These are phyloP conservation scores for Phaeotremella skinneri DNA, from an alignment of 768 basidiomycete genomes.

Conservation along the genomic window DNA sequence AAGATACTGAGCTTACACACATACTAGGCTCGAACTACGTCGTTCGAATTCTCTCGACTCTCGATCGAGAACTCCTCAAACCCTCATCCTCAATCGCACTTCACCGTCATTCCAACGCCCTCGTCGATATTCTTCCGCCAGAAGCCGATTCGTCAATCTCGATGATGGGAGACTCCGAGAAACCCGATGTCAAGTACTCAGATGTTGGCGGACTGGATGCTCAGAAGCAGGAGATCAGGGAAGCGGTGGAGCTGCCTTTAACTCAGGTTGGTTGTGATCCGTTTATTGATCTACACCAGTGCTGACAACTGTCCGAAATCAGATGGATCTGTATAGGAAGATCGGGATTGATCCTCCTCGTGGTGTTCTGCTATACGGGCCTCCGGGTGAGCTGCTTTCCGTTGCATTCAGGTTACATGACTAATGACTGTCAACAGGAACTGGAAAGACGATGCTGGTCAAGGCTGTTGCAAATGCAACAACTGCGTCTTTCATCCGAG, in stretches of 20 bases:
- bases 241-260: slow-evolving; percentile 91
- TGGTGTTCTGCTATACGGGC: slow-evolving; percentile 93
- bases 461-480: slow-evolving; percentile 99
- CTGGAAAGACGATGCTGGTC: slow-evolving; percentile 97
- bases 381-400: slow-evolving; percentile 67
- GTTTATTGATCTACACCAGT: background rate
- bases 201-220: slow-evolving; percentile 97
- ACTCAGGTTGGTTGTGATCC: slow-evolving; percentile 41
- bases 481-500: slow-evolving; percentile 94
- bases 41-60: slow-evolving; percentile 91
- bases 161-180: slow-evolving; percentile 91
- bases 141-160: slow-evolving; percentile 97
- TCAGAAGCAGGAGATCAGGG: slow-evolving; percentile 98
- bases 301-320: slow-evolving; percentile 62
- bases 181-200: slow-evolving; percentile 86
- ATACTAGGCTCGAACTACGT: slow-evolving; percentile 84
- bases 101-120: slow-evolving; percentile 95
- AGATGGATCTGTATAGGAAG: slow-evolving; percentile 98
- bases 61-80: slow-evolving; percentile 95
- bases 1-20: background rate
- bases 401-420: background rate
- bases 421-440: slow-evolving; percentile 60
- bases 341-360: slow-evolving; percentile 99
- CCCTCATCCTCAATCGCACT: slow-evolving; percentile 97
- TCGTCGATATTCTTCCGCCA: slow-evolving; percentile 96